Evolutionary conservation across 129 eudicot genomes (phyloP).

Genomic region (Centrapalus pauciflorus): DNA sequence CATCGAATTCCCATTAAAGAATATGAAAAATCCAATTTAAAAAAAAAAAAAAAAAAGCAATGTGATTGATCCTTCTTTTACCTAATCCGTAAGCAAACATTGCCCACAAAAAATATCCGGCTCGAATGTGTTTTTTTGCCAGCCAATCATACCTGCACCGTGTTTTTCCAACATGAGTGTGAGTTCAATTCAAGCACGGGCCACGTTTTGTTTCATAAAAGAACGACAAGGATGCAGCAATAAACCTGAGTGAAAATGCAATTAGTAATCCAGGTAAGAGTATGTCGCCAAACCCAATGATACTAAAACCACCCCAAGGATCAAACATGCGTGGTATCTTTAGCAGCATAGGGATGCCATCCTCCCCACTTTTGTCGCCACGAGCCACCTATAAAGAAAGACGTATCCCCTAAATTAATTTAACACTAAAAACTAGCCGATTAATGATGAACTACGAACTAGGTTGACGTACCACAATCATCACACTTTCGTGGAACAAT

Average conservation of each 20-base stretch:
- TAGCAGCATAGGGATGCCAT: constrained; percentile 89
- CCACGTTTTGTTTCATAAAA: no score
- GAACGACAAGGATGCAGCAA: constrained; percentile 2
- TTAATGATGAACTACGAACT: constrained; percentile 1
- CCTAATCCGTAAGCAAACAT: constrained; percentile 85
- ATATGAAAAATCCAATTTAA: not conserved
- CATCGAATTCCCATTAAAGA: constrained; percentile 2
- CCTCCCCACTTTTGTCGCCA: constrained; percentile 87
- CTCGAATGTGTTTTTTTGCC: constrained; percentile 59
- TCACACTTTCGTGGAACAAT: constrained; percentile 84
- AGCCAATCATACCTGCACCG: constrained; percentile 78
- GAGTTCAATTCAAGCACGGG: not conserved
- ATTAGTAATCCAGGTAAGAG: constrained; percentile 75
- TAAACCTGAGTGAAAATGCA: constrained; percentile 71
- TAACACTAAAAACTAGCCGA: not conserved
- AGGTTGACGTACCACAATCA: constrained; percentile 74
- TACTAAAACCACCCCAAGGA: constrained; percentile 94
- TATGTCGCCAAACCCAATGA: constrained; percentile 89
- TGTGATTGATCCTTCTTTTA: constrained; percentile 21
- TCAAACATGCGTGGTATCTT: constrained; percentile 89
- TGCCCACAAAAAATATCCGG: constrained; percentile 84
- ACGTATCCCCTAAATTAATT: not conserved
- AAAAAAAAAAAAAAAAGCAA: not conserved
- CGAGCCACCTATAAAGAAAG: constrained; percentile 63
- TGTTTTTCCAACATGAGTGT: not conserved